Conservation (phyloP, 306 rosid genomes). For the Prinsepia uniflora region DNA sequence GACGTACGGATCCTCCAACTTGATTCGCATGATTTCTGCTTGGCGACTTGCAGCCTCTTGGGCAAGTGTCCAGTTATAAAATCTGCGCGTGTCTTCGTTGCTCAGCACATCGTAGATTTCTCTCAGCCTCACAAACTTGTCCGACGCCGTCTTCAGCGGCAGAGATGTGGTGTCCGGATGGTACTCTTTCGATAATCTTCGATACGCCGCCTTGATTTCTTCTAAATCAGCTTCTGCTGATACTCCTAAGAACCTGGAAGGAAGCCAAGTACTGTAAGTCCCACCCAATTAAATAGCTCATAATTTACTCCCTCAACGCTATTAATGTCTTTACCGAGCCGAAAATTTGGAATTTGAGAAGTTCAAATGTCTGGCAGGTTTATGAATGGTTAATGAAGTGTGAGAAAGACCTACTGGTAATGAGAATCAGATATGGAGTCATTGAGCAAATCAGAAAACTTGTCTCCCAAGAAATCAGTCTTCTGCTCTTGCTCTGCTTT, state of each 20-base stretch:
- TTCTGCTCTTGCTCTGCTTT: conserved; percentile 19
- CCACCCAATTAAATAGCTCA: too few relatives aligned
- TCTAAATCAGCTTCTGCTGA: conserved; percentile 62
- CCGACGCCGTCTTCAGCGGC: conserved; percentile 76
- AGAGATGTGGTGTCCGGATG: conserved; percentile 99
- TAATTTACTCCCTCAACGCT: too few relatives aligned
- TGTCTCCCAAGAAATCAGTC: conserved; percentile 41
- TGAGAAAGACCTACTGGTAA: conserved; percentile 59
- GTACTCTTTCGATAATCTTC: conserved; percentile 80
- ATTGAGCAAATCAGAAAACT: conserved; percentile 56
- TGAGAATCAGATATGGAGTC: conserved; percentile 58
- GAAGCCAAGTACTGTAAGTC: too few relatives aligned
- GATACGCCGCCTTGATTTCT: conserved; percentile 73
- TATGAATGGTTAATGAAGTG: neutral
- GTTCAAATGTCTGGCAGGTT: too few relatives aligned
- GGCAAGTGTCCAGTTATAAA: conserved; percentile 88
- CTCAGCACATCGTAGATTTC: conserved; percentile 65
- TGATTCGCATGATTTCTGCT: conserved; percentile 62
- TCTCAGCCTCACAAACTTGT: conserved; percentile 66
- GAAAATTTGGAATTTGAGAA: too few relatives aligned
- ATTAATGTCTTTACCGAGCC: too few relatives aligned
- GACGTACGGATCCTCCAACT: conserved; percentile 69
- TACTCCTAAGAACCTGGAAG: conserved; percentile 71
- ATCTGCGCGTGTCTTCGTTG: conserved; percentile 58
- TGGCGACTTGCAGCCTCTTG: conserved; percentile 83